Percentiles rank a stretch among this genome's conserved stretches.
Evolutionary conservation across 2,329 filamentous ascomycete species (phyloP).

Genomic region (Cladorrhinum sp.): DNA sequence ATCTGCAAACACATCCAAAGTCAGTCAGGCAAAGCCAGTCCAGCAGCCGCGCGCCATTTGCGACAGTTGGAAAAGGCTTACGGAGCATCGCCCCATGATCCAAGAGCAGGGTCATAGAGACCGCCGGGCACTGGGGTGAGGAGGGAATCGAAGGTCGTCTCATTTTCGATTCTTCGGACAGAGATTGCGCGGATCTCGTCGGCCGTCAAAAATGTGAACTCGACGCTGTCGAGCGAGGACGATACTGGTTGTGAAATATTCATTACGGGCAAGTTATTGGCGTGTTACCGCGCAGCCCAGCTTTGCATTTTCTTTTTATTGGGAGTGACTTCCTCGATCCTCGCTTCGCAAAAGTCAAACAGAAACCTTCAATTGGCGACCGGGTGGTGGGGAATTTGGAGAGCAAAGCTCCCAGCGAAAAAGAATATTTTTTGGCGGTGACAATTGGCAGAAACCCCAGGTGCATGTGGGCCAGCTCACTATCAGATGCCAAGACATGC

Average conservation of each 20-base stretch:
- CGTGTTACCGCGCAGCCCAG: constrained; percentile 10
- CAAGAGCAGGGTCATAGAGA: constrained; percentile 87
- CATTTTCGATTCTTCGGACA: constrained; percentile 90
- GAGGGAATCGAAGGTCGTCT: constrained; percentile 88
- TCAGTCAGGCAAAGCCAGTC: constrained; percentile 16
- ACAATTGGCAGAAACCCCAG: constrained; percentile 19
- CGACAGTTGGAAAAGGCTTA: constrained; percentile 43
- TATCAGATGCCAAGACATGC: neutral
- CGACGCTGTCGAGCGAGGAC: constrained; percentile 80
- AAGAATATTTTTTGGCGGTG: constrained; percentile 33
- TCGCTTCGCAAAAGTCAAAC: constrained; percentile 5
- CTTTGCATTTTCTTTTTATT: constrained; percentile 12
- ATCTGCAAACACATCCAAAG: constrained; percentile 52
- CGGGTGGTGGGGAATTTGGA: constrained; percentile 25
- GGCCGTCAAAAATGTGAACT: constrained; percentile 80
- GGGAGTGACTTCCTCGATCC: constrained; percentile 1
- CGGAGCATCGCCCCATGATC: constrained; percentile 82
- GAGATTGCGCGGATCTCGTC: constrained; percentile 85
- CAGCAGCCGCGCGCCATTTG: too few relatives aligned
- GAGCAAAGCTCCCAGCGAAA: constrained; percentile 15
- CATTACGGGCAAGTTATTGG: constrained; percentile 41
- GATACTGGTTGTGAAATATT: constrained; percentile 78
- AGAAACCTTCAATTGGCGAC: constrained; percentile 13
- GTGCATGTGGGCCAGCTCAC: constrained; percentile 5
- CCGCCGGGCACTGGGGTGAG: constrained; percentile 87